These are phyloP conservation scores for Ramularia endophylla DNA, from an alignment of 2,329 filamentous ascomycete genomes.

Conservation along the genomic window DNA sequence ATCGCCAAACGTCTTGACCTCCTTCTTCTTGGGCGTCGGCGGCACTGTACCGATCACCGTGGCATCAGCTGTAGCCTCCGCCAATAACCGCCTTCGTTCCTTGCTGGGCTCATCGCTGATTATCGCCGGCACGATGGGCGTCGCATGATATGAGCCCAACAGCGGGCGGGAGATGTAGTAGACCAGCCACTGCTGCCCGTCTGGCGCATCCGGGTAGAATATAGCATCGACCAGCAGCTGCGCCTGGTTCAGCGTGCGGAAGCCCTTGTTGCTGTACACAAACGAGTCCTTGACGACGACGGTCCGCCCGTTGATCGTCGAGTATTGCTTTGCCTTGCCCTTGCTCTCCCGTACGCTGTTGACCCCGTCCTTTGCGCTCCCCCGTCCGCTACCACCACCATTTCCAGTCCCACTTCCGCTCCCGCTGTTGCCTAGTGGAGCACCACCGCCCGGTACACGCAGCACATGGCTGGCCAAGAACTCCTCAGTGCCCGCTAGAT, in stretches of 20 bases:
- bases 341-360: slow-evolving; percentile 69
- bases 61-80: slow-evolving; percentile 23
- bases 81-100: slow-evolving; percentile 27
- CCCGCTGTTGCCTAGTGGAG: slow-evolving; percentile 26
- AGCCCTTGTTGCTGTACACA: slow-evolving; percentile 98
- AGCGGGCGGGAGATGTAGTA: slow-evolving; percentile 93
- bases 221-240: slow-evolving; percentile 77
- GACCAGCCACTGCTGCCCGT: slow-evolving; percentile 88
- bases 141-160: slow-evolving; percentile 74
- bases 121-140: slow-evolving; percentile 62
- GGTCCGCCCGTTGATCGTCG: slow-evolving; percentile 85
- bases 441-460: slow-evolving; percentile 60
- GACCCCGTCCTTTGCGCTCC: slow-evolving; percentile 48
- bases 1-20: slow-evolving; percentile 85
- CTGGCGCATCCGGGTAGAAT: slow-evolving; percentile 84
- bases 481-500: slow-evolving; percentile 83
- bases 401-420: not conserved
- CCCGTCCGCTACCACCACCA: slow-evolving; percentile 25
- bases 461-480: slow-evolving; percentile 96
- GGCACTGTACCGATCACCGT: slow-evolving; percentile 21
- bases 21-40: slow-evolving; percentile 67
- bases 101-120: slow-evolving; percentile 31
- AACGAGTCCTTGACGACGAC: slow-evolving; percentile 91
- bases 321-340: slow-evolving; percentile 90
- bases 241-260: slow-evolving; percentile 85